These are phyloP conservation scores for Trichoderma gamsii DNA, from an alignment of 495 filamentous ascomycete genomes.

Conservation along the genomic window DNA sequence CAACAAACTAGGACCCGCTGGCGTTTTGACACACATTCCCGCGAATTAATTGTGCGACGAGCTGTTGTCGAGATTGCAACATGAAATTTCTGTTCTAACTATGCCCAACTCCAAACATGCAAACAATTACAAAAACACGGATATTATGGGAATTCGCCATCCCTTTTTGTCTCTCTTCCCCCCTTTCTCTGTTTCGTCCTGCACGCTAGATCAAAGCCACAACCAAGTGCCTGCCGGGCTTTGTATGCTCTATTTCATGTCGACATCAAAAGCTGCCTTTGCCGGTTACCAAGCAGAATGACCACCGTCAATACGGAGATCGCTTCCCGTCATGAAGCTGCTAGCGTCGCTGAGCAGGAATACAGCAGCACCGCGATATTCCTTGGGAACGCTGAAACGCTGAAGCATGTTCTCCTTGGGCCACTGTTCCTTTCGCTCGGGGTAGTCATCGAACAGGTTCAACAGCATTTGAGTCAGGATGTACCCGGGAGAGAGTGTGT, in stretches of 20 bases:
- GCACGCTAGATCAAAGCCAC: not conserved
- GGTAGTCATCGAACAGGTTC: constrained; percentile 65
- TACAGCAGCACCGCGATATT: constrained; percentile 75
- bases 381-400: constrained; percentile 68
- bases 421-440: constrained; percentile 73
- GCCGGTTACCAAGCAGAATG: constrained; percentile 66
- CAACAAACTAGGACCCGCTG: constrained; percentile 29
- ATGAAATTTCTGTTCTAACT: not conserved
- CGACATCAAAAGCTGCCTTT: not conserved
- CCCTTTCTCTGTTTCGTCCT: not conserved
- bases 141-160: not conserved
- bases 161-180: not conserved
- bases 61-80: not conserved
- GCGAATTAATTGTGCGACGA: not conserved
- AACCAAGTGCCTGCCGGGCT: too few species aligned
- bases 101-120: constrained; percentile 6
- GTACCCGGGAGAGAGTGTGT: constrained; percentile 92
- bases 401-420: constrained; percentile 85
- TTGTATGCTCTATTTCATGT: not conserved
- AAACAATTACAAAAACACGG: not conserved
- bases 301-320: constrained; percentile 76
- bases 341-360: constrained; percentile 84
- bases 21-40: constrained; percentile 23
- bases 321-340: constrained; percentile 78
- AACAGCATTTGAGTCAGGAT: constrained; percentile 91